Evolutionary conservation across 768 basidiomycete genomes (phyloP).

Genomic region (Lactarius psammicola): DNA sequence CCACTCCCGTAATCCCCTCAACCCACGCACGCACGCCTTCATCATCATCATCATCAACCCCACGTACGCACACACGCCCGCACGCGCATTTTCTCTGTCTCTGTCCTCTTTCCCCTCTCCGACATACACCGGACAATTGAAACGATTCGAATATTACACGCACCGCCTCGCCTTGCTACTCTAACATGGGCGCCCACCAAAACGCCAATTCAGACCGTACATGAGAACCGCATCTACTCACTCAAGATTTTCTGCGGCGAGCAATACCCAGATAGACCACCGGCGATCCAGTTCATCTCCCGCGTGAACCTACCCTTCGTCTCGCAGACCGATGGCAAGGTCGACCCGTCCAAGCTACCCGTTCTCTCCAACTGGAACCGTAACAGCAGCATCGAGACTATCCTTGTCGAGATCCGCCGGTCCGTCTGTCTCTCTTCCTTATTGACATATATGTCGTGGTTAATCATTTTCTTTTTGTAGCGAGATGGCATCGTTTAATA

Average conservation of each 20-base stretch:
- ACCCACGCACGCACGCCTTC: slow-evolving; percentile 11
- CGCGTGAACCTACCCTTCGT: slow-evolving; percentile 95
- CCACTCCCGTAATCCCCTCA: slow-evolving; percentile 11
- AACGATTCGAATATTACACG: neutral
- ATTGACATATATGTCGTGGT: too few relatives aligned
- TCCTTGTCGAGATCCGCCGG: slow-evolving; percentile 93
- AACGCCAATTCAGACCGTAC: slow-evolving; percentile 67
- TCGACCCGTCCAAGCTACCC: slow-evolving; percentile 68
- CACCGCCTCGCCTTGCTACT: neutral
- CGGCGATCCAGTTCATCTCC: slow-evolving; percentile 80
- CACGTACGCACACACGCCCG: too few relatives aligned
- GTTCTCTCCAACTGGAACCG: slow-evolving; percentile 76
- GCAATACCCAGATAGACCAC: slow-evolving; percentile 73
- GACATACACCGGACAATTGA: neutral
- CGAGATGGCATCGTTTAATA: slow-evolving; percentile 91
- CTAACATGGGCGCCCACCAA: too few relatives aligned
- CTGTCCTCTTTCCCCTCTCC: neutral
- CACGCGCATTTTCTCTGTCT: slow-evolving; percentile 13
- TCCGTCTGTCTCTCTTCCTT: slow-evolving; percentile 39
- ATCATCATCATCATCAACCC: neutral
- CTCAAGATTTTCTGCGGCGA: slow-evolving; percentile 85
- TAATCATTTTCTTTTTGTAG: slow-evolving; percentile 45
- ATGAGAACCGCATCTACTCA: slow-evolving; percentile 98
- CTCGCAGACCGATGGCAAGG: slow-evolving; percentile 66
- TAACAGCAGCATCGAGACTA: slow-evolving; percentile 76